Conservation (phyloP, 306 rosid genomes). For the Prunus mume region DNA sequence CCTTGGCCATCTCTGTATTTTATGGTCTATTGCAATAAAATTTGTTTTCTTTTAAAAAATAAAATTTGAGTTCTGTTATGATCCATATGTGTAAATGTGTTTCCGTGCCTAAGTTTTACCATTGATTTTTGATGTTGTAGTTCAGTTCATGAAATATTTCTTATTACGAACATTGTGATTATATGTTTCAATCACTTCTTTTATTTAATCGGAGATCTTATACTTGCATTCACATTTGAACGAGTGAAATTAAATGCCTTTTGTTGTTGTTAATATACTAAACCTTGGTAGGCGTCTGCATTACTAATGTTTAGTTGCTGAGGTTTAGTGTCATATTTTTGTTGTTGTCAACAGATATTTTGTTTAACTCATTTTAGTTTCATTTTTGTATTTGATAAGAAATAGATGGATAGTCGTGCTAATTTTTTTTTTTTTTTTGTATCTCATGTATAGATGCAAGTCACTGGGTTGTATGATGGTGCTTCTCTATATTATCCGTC, state of each 20-base stretch:
- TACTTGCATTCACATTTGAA: background rate
- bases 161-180: background rate
- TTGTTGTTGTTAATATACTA: background rate
- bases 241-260: background rate
- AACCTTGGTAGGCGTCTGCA: background rate
- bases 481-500: slow-evolving; percentile 41
- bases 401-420: slow-evolving; percentile 9
- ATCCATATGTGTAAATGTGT: background rate
- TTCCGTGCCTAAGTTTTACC: background rate
- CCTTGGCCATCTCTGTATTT: too few relatives aligned
- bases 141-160: background rate
- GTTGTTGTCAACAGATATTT: background rate
- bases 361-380: background rate
- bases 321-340: background rate
- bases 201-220: background rate
- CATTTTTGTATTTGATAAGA: background rate
- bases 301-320: background rate
- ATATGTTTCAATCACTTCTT: background rate
- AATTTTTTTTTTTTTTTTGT: slow-evolving; percentile 23
- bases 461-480: slow-evolving; percentile 46
- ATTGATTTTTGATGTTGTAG: background rate
- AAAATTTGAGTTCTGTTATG: background rate
- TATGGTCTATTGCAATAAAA: too few relatives aligned
- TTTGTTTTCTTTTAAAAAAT: too few relatives aligned
- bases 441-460: slow-evolving; percentile 53